Percentiles rank a stretch among this genome's conserved stretches.
Evolutionary conservation across 2,329 filamentous ascomycete genomes (phyloP).

Genomic region (Apiospora hydei): DNA sequence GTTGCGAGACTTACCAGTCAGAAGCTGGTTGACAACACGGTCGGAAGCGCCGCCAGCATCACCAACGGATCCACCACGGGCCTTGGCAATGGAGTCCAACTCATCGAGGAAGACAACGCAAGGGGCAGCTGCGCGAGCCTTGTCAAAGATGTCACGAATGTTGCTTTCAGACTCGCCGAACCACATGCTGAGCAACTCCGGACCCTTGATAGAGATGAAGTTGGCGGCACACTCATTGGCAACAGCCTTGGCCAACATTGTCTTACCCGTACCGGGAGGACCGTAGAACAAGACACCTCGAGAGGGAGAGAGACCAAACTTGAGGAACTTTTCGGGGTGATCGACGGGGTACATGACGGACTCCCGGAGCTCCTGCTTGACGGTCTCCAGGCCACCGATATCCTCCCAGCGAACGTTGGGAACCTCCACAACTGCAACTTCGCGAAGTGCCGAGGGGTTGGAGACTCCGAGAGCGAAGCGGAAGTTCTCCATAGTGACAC

Average conservation of each 20-base stretch:
- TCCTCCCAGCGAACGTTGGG: slow-evolving; percentile 99
- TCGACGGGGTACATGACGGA: slow-evolving; percentile 99
- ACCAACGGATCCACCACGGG: slow-evolving; percentile 93
- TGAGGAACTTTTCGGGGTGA: slow-evolving; percentile 99
- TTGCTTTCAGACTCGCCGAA: slow-evolving; percentile 99
- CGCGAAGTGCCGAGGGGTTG: slow-evolving; percentile 97
- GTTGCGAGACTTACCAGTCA: slow-evolving; percentile 75
- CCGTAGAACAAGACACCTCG: slow-evolving; percentile 99
- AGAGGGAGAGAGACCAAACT: slow-evolving; percentile 97
- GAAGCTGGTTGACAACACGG: slow-evolving; percentile 99
- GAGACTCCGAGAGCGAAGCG: slow-evolving; percentile 96
- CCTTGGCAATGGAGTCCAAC: slow-evolving; percentile 98
- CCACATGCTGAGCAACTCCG: slow-evolving; percentile 99
- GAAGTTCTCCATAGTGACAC: slow-evolving; percentile 99
- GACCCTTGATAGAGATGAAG: slow-evolving; percentile 99
- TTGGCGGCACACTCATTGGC: slow-evolving; percentile 99
- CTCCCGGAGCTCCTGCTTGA: slow-evolving; percentile 99
- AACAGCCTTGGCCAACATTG: slow-evolving; percentile 97
- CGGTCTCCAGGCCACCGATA: slow-evolving; percentile 95
- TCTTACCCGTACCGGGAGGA: slow-evolving; percentile 99
- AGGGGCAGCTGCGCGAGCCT: slow-evolving; percentile 95
- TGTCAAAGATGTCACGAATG: slow-evolving; percentile 99
- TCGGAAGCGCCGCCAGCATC: slow-evolving; percentile 98
- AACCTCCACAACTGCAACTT: slow-evolving; percentile 98
- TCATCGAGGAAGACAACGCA: slow-evolving; percentile 99